phyloP scores from a whole-genome alignment of 495 filamentous ascomycete genomes.

The Penicillium mononematosum region DNA sequence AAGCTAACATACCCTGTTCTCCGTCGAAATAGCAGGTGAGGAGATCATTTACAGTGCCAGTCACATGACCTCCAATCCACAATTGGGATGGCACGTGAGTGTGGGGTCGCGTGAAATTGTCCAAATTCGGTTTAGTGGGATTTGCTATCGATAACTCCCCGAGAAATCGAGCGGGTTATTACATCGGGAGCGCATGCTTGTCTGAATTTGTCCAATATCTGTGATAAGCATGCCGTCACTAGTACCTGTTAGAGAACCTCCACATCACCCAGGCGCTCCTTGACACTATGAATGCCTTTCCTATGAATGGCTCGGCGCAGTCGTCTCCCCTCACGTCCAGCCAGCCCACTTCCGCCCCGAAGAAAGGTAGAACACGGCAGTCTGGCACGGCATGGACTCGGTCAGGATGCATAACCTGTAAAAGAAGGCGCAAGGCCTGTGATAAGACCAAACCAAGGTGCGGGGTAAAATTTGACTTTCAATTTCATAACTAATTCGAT shows the following conservation, averaged over 20 bases:
- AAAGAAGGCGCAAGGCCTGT: slow-evolving; percentile 45
- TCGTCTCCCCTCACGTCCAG: slow-evolving; percentile 10
- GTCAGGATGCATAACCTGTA: slow-evolving; percentile 46
- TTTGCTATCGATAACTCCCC: slow-evolving; percentile 11
- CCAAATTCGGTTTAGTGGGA: neutral
- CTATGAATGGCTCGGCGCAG: slow-evolving; percentile 15
- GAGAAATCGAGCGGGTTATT: neutral
- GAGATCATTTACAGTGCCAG: neutral
- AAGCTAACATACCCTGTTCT: neutral
- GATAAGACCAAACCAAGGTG: slow-evolving; percentile 48
- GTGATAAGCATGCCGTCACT: slow-evolving; percentile 12
- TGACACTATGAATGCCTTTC: slow-evolving; percentile 19
- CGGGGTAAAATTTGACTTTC: neutral
- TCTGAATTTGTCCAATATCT: slow-evolving; percentile 4
- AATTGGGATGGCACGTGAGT: neutral
- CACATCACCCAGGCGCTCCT: neutral
- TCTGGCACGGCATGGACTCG: slow-evolving; percentile 45
- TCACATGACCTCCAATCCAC: slow-evolving; percentile 1
- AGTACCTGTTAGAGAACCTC: neutral
- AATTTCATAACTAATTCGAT: slow-evolving; percentile 1
- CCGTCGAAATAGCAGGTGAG: neutral
- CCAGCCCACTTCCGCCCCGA: slow-evolving; percentile 6
- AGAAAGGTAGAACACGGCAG: slow-evolving; percentile 31
- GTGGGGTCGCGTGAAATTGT: slow-evolving; percentile 3
- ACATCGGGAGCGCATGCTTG: slow-evolving; percentile 4